These are phyloP conservation scores for Mycena sp. DNA, from an alignment of 1,284 basidiomycete species.

Conservation along the genomic window DNA sequence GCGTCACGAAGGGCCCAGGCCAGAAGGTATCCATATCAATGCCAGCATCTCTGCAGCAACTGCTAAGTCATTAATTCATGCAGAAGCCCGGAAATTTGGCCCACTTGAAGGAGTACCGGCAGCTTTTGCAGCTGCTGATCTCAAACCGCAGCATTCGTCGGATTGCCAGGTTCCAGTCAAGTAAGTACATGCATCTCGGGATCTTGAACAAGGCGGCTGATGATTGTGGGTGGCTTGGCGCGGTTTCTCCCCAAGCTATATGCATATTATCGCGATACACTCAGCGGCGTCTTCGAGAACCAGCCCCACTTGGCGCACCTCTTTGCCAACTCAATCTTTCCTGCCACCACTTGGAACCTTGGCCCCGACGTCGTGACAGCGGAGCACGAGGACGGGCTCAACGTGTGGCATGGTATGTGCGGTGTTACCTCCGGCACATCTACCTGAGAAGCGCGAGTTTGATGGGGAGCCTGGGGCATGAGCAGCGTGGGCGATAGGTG, in stretches of 20 bases:
- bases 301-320: not conserved
- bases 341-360: too few relatives aligned
- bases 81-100: not conserved
- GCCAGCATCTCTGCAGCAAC: not conserved
- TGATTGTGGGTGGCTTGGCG: not conserved
- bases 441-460: too few relatives aligned
- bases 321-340: not conserved
- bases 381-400: too few relatives aligned
- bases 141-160: not conserved
- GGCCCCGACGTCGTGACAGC: too few relatives aligned
- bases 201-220: not conserved
- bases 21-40: not conserved
- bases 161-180: not conserved
- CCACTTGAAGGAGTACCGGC: not conserved
- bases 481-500: too few relatives aligned
- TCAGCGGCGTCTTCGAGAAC: not conserved
- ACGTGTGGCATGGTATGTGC: too few relatives aligned
- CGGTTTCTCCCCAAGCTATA: not conserved
- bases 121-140: not conserved
- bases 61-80: not conserved
- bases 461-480: too few relatives aligned
- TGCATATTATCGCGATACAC: not conserved
- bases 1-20: not conserved
- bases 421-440: too few relatives aligned
- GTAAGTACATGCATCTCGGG: not conserved